phyloP scores from a whole-genome alignment of 2,329 filamentous ascomycete species.

The Nemania diffusa region DNA sequence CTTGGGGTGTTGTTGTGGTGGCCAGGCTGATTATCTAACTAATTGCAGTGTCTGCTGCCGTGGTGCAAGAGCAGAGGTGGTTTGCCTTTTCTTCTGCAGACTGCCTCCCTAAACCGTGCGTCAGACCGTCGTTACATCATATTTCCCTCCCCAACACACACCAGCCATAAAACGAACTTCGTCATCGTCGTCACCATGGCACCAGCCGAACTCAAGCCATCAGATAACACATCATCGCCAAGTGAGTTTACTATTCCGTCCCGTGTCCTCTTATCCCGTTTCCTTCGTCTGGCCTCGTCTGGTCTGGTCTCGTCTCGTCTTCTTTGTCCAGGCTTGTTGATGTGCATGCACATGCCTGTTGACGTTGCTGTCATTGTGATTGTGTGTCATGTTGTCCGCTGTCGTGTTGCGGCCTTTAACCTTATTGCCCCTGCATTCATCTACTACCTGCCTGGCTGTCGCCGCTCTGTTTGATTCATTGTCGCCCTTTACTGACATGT shows the following conservation, averaged over 20 bases:
- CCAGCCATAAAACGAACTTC: conserved; percentile 47
- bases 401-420: conserved; percentile 15
- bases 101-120: conserved; percentile 47
- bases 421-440: conserved; percentile 16
- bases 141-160: conserved; percentile 45
- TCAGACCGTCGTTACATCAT: conserved; percentile 52
- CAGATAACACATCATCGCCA: conserved; percentile 50
- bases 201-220: conserved; percentile 49
- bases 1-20: not conserved
- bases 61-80: conserved; percentile 43
- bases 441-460: conserved; percentile 11
- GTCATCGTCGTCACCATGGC: conserved; percentile 53
- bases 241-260: conserved; percentile 43
- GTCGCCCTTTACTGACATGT: conserved; percentile 42
- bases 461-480: conserved; percentile 29
- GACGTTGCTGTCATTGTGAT: conserved; percentile 6
- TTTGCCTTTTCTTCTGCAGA: conserved; percentile 49
- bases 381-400: conserved; percentile 20
- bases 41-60: conserved; percentile 7
- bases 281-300: not conserved
- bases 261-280: conserved; percentile 3
- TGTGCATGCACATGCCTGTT: conserved; percentile 20
- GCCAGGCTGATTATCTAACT: not conserved
- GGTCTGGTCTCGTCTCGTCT: not conserved
- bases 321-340: not conserved